Evolutionary conservation across 257 asterid genomes (phyloP).

Genomic region (Solanum appendiculatum): DNA sequence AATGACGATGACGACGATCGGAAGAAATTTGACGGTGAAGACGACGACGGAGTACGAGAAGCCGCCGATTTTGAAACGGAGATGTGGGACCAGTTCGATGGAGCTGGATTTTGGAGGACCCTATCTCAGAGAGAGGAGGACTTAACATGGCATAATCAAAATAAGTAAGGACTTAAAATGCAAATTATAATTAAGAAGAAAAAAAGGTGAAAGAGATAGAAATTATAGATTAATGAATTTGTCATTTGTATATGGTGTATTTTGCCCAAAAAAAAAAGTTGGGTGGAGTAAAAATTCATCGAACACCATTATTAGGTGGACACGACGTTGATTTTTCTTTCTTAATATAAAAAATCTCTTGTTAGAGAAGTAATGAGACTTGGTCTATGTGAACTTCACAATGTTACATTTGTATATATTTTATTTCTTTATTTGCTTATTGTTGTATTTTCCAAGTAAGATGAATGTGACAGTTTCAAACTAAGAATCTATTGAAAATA

Average conservation of each 20-base stretch:
- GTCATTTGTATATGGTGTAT: neutral
- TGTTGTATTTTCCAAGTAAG: neutral
- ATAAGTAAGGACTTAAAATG: neutral
- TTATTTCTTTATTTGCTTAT: neutral
- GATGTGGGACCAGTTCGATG: constrained; percentile 62
- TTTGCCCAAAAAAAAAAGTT: neutral
- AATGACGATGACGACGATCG: neutral
- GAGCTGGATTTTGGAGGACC: constrained; percentile 84
- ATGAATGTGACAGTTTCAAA: neutral
- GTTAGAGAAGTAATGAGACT: neutral
- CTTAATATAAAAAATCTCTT: neutral
- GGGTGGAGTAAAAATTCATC: neutral
- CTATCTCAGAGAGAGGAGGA: constrained; percentile 38
- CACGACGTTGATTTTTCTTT: neutral
- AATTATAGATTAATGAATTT: neutral
- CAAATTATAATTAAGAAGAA: neutral
- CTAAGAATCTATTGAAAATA: neutral
- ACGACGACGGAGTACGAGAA: constrained; percentile 13
- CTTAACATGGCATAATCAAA: neutral
- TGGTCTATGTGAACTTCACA: neutral
- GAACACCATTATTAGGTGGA: neutral
- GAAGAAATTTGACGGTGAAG: constrained; percentile 5
- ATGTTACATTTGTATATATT: neutral
- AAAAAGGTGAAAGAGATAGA: neutral
- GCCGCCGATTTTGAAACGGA: constrained; percentile 38